A percentile compares a stretch with the other conserved stretches of the same genome.
These are phyloP conservation scores for Boletus sp. DNA, from an alignment of 768 basidiomycete species.

Conservation along the genomic window DNA sequence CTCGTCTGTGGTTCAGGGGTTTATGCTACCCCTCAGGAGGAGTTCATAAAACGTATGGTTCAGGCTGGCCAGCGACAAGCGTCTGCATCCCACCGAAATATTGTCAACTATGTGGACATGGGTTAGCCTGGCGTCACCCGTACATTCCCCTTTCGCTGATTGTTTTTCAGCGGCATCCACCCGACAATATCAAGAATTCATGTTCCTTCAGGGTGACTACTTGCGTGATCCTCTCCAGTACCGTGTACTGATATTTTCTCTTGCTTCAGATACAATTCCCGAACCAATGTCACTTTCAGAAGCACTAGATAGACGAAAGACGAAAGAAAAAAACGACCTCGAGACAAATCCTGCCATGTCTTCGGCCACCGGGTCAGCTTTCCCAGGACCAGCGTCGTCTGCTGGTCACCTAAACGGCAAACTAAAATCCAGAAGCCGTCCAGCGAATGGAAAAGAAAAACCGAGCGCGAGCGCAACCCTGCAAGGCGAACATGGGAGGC, in stretches of 20 bases:
- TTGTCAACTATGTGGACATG: slow-evolving; percentile 71
- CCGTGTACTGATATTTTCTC: slow-evolving; percentile 3
- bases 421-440: slow-evolving; percentile 39
- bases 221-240: neutral
- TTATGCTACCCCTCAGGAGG: slow-evolving; percentile 54
- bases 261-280: slow-evolving; percentile 61
- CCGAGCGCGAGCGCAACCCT: slow-evolving; percentile 30
- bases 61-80: slow-evolving; percentile 70
- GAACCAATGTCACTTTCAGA: slow-evolving; percentile 55
- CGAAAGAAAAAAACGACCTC: slow-evolving; percentile 53
- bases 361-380: slow-evolving; percentile 28
- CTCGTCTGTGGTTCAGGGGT: slow-evolving; percentile 9
- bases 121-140: slow-evolving; percentile 44
- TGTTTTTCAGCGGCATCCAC: slow-evolving; percentile 50
- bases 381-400: slow-evolving; percentile 23
- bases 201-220: slow-evolving; percentile 64
- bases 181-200: slow-evolving; percentile 64
- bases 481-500: slow-evolving; percentile 24
- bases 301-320: slow-evolving; percentile 55
- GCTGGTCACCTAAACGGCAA: slow-evolving; percentile 32
- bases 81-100: slow-evolving; percentile 52
- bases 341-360: slow-evolving; percentile 58
- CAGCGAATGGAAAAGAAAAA: slow-evolving; percentile 35
- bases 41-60: slow-evolving; percentile 76
- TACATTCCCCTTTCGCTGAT: slow-evolving; percentile 3